These are phyloP conservation scores for Boletus fagicola DNA, from an alignment of 768 basidiomycete species.

Conservation along the genomic window DNA sequence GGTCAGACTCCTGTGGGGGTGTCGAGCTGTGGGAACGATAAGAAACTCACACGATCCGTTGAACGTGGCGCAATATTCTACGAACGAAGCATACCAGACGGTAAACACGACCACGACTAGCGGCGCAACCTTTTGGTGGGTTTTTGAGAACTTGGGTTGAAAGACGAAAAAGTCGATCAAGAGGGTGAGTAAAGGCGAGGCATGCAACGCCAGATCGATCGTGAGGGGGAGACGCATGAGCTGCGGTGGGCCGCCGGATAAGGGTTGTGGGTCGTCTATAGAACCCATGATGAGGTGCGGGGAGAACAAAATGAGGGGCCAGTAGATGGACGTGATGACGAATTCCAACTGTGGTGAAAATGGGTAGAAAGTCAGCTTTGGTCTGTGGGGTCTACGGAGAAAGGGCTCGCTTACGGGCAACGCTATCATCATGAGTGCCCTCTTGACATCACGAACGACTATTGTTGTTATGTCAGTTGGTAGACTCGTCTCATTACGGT, in stretches of 20 bases:
- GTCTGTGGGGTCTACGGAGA: not conserved
- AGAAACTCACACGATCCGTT: constrained; percentile 61
- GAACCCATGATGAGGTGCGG: constrained; percentile 57
- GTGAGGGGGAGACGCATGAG: constrained; percentile 46
- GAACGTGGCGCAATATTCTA: constrained; percentile 61
- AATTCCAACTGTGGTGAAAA: constrained; percentile 36
- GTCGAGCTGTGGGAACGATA: not conserved
- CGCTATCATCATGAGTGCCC: constrained; percentile 58
- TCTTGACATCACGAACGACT: constrained; percentile 45
- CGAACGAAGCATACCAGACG: constrained; percentile 58
- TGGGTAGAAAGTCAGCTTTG: not conserved
- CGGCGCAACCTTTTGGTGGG: constrained; percentile 17
- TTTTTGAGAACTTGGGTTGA: constrained; percentile 52
- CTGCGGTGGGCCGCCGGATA: constrained; percentile 1
- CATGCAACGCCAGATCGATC: constrained; percentile 66
- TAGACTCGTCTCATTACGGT: not conserved
- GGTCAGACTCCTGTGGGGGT: not conserved
- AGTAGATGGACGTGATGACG: constrained; percentile 62
- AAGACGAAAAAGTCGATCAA: constrained; percentile 67
- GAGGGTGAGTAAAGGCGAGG: constrained; percentile 55
- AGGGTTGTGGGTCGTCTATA: not conserved
- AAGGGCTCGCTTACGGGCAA: constrained; percentile 51
- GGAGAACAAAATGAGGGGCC: constrained; percentile 54
- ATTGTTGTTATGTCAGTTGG: not conserved
- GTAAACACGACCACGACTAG: constrained; percentile 24